These are phyloP conservation scores for Colletotrichum echinochloae DNA, from an alignment of 2,329 filamentous ascomycete genomes.

Conservation along the genomic window DNA sequence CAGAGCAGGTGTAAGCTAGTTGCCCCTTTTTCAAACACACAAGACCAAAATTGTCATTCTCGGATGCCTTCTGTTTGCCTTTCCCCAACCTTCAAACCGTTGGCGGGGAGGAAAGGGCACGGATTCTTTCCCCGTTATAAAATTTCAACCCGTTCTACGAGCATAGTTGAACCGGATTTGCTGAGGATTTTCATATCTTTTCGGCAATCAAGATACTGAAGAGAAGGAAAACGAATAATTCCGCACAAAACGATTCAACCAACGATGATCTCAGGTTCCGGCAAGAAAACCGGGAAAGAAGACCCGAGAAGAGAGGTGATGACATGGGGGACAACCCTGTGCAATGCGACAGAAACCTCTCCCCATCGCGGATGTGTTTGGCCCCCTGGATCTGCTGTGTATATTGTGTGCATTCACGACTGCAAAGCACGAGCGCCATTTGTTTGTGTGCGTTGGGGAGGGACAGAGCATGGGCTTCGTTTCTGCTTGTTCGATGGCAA, in stretches of 20 bases:
- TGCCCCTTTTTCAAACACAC: conserved; percentile 39
- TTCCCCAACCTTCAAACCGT: conserved; percentile 14
- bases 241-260: conserved; percentile 6
- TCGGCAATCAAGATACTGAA: conserved; percentile 38
- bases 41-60: conserved; percentile 26
- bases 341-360: conserved; percentile 5
- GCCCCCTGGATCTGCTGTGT: conserved; percentile 22
- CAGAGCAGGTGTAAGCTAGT: conserved; percentile 75
- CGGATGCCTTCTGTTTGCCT: conserved; percentile 22
- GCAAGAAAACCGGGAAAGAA: conserved; percentile 8
- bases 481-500: conserved; percentile 12
- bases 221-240: conserved; percentile 30
- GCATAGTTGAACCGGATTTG: conserved; percentile 36
- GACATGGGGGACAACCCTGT: conserved; percentile 4
- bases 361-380: conserved; percentile 13
- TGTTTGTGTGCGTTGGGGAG: conserved; percentile 3
- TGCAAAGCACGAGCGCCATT: conserved; percentile 17
- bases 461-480: background rate
- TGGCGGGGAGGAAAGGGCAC: conserved; percentile 20
- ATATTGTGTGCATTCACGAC: conserved; percentile 31
- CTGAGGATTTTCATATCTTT: conserved; percentile 37
- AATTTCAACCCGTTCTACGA: conserved; percentile 21
- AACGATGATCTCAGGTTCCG: background rate
- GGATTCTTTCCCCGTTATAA: conserved; percentile 22
- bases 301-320: conserved; percentile 14